These are phyloP conservation scores for Cytospora schulzeri DNA, from an alignment of 2,329 filamentous ascomycete species.

Conservation along the genomic window DNA sequence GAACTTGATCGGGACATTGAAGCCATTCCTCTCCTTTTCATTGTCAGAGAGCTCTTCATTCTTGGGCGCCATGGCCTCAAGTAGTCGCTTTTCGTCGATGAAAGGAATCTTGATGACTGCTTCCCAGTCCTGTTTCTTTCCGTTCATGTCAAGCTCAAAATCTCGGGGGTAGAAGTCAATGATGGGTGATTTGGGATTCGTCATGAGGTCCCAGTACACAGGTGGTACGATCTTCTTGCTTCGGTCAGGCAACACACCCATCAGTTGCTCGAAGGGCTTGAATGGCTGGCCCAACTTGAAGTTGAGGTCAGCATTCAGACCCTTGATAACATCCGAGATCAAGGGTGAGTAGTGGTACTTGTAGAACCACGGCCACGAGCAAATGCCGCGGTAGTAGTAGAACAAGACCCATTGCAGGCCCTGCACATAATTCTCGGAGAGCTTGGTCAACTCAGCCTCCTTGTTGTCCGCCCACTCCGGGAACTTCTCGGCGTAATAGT, in stretches of 20 bases:
- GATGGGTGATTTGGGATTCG: conserved; percentile 84
- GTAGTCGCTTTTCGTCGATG: conserved; percentile 86
- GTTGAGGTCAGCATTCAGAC: conserved; percentile 81
- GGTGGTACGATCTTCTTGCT: conserved; percentile 94
- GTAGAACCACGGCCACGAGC: conserved; percentile 99
- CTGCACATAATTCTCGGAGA: conserved; percentile 96
- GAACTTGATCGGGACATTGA: conserved; percentile 91
- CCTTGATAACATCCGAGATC: conserved; percentile 88
- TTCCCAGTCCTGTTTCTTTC: conserved; percentile 99
- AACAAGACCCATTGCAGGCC: conserved; percentile 97
- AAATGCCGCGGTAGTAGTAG: conserved; percentile 97
- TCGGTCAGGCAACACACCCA: conserved; percentile 96
- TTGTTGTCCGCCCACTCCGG: conserved; percentile 82
- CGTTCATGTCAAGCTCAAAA: conserved; percentile 98
- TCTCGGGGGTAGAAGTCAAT: conserved; percentile 97
- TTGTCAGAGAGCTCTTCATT: conserved; percentile 76
- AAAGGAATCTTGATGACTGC: conserved; percentile 99
- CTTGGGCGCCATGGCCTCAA: conserved; percentile 83
- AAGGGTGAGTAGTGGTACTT: conserved; percentile 95
- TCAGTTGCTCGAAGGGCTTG: conserved; percentile 91
- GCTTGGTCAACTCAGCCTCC: conserved; percentile 70
- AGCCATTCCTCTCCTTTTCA: conserved; percentile 83
- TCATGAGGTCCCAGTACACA: conserved; percentile 92
- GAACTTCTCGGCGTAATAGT: conserved; percentile 90
- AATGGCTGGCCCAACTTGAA: conserved; percentile 96